Evolutionary conservation across 1,284 basidiomycete species (phyloP).

Genomic region (Exsudoporus floridanus): DNA sequence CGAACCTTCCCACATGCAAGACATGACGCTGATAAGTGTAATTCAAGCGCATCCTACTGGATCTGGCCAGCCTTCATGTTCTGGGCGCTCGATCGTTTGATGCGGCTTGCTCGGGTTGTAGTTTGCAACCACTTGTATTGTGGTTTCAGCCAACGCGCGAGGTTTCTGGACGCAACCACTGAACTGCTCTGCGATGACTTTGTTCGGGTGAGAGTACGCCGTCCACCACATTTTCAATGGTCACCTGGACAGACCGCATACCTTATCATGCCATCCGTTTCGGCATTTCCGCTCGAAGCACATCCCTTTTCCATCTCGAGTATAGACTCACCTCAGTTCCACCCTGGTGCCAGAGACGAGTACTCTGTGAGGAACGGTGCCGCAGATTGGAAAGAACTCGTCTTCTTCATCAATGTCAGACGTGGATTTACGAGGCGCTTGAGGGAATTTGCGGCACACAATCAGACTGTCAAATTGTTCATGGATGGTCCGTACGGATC

Average conservation of each 20-base stretch:
- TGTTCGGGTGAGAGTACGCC: slow-evolving; percentile 24
- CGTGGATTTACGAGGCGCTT: slow-evolving; percentile 43
- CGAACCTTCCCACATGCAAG: slow-evolving; percentile 16
- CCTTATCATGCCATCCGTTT: slow-evolving; percentile 46
- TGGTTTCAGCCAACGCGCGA: slow-evolving; percentile 15
- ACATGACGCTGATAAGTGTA: neutral
- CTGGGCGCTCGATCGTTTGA: slow-evolving; percentile 63
- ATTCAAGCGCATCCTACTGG: slow-evolving; percentile 32
- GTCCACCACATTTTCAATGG: slow-evolving; percentile 31
- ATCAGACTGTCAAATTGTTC: slow-evolving; percentile 32
- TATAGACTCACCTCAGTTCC: slow-evolving; percentile 34
- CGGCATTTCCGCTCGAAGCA: slow-evolving; percentile 44
- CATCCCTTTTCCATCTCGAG: slow-evolving; percentile 59
- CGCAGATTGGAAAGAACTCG: slow-evolving; percentile 41
- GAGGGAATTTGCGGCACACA: slow-evolving; percentile 26
- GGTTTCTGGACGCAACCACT: slow-evolving; percentile 23
- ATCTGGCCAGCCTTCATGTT: slow-evolving; percentile 60
- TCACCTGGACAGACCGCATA: slow-evolving; percentile 53
- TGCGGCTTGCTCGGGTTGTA: slow-evolving; percentile 51
- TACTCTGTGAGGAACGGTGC: neutral
- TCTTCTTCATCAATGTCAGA: slow-evolving; percentile 52
- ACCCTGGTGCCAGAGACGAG: neutral
- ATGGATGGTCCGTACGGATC: slow-evolving; percentile 48
- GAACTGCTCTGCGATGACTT: slow-evolving; percentile 29
- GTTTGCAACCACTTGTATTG: slow-evolving; percentile 46